Evolutionary conservation across 768 basidiomycete species (phyloP), one percentile per base, ranked within the genome.

Genomic region (Podaxis rugospora): DNA sequence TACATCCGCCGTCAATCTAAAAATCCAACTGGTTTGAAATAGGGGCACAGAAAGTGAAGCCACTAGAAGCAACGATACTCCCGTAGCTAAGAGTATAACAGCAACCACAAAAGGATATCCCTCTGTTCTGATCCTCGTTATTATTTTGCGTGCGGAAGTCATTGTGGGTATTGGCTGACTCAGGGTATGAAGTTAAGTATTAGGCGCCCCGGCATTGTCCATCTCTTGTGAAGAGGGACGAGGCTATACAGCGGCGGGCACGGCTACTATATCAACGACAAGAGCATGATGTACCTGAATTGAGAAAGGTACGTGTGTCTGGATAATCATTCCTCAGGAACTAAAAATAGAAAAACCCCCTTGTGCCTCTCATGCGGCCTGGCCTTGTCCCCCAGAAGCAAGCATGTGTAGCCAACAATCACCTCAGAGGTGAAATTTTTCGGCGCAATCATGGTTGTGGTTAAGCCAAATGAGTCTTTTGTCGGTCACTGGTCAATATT

Each of bases 11-110:
- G 25, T 40, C 39, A 59, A 52, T n/a, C 49, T 51, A 25, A 59
- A 21, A 27, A 59, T 51, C 18, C 39, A 25, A 51, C 37, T 51
- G 21, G 39, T 42, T 13, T 21, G 36, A 6, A 59, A 7, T 13
- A 59, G 3, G 9, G 57, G 57, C 11, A 52, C 49, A 44, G 57
- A 59, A 5, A 59, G 40, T 2, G 57, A 51, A 39, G 39, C 57
- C 27, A 35, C 57, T 7, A 59, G 57, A 40, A 59, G 50, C 27
- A 52, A 1, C 5, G 39, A 16, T 27, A 42, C 23, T 2, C 40
- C 50, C 27, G 40, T 7, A 32, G 50, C 49, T 50, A 51, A 35
- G 14, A 51, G 39, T 1, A 51, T 27, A 37, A 59, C 25, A 51
- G 50, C 39, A 37, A 44, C 25, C 27, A 32, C 25, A 40, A 59